Evolutionary conservation across 1,284 basidiomycete species (phyloP).

Genomic region (Prillingera fragicola): DNA sequence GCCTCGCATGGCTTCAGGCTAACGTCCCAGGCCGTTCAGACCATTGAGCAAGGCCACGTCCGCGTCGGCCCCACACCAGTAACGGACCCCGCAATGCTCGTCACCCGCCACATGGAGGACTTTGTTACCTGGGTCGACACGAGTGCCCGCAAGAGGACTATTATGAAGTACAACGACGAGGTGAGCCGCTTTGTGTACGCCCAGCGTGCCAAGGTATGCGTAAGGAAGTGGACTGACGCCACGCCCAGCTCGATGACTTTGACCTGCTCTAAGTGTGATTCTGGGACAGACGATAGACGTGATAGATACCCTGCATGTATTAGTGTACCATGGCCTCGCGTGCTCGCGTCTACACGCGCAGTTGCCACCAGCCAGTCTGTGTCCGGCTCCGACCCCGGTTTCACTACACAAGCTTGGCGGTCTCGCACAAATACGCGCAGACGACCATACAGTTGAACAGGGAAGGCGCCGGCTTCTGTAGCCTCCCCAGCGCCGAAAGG

Average conservation of each 20-base stretch:
- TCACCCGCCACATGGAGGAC: slow-evolving; percentile 97
- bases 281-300: too few relatives aligned
- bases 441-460: too few relatives aligned
- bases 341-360: too few relatives aligned
- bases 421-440: too few relatives aligned
- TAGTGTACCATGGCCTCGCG: too few relatives aligned
- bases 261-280: slow-evolving; percentile 78
- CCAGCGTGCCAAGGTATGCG: neutral
- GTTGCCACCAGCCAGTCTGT: too few relatives aligned
- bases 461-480: too few relatives aligned
- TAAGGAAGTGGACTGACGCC: neutral
- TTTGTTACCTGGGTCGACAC: slow-evolving; percentile 99
- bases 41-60: slow-evolving; percentile 97
- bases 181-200: slow-evolving; percentile 50
- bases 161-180: slow-evolving; percentile 97
- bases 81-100: slow-evolving; percentile 93
- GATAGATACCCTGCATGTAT: too few relatives aligned
- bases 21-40: slow-evolving; percentile 72
- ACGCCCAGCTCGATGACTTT: slow-evolving; percentile 74
- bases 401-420: too few relatives aligned
- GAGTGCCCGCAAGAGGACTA: slow-evolving; percentile 89
- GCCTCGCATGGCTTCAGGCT: too few relatives aligned
- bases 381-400: too few relatives aligned
- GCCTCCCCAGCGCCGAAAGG: too few relatives aligned
- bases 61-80: slow-evolving; percentile 94